Conservation (phyloP, 257 asterid genomes). For the Lavandula angustifolia region DNA sequence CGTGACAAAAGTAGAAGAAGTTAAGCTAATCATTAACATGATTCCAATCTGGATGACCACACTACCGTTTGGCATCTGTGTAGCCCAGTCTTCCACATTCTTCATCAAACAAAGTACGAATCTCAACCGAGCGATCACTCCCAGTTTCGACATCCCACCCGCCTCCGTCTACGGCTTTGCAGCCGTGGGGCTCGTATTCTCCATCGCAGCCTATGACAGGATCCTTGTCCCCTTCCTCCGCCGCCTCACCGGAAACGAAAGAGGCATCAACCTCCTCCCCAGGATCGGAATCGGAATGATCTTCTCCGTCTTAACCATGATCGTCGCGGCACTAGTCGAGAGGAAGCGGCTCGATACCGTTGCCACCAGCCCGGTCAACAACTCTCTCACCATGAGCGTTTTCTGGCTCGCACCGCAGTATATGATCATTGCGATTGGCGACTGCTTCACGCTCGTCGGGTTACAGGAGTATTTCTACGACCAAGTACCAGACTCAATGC, state of each 20-base stretch:
- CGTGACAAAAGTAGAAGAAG: constrained; percentile 77
- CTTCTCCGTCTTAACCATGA: constrained; percentile 56
- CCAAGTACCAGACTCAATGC: constrained; percentile 86
- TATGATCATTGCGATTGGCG: constrained; percentile 56
- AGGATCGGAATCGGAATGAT: constrained; percentile 79
- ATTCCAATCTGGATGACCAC: constrained; percentile 83
- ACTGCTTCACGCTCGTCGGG: constrained; percentile 70
- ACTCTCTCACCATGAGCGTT: constrained; percentile 63
- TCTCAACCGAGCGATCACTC: constrained; percentile 44
- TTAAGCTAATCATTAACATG: constrained; percentile 70
- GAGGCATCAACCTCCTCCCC: constrained; percentile 67
- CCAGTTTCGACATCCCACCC: constrained; percentile 56
- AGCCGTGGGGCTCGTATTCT: constrained; percentile 54
- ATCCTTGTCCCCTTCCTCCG: constrained; percentile 60
- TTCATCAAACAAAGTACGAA: constrained; percentile 75
- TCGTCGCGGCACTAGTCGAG: constrained; percentile 69
- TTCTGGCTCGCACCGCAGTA: constrained; percentile 85
- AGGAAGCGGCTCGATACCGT: constrained; percentile 44
- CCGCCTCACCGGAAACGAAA: constrained; percentile 50
- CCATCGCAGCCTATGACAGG: constrained; percentile 53
- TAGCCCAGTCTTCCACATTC: constrained; percentile 79
- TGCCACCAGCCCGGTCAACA: constrained; percentile 20
- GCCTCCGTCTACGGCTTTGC: constrained; percentile 60
- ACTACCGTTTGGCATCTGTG: constrained; percentile 70
- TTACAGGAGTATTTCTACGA: constrained; percentile 83